phyloP scores from a whole-genome alignment of 2,329 filamentous ascomycete genomes.

The Aquanectria penicillioides region DNA sequence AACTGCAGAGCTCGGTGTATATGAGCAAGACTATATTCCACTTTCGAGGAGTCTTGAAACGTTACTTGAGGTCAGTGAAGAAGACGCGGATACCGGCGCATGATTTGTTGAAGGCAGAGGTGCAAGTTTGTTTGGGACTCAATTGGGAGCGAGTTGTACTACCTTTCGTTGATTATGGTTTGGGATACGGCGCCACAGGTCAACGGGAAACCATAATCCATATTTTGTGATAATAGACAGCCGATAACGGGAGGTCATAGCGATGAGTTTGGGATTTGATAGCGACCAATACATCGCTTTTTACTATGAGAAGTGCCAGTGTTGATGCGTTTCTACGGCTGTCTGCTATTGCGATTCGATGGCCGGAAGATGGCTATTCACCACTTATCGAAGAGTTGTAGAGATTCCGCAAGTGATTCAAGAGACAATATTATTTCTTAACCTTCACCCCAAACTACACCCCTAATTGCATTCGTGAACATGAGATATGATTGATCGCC shows the following conservation, averaged over 20 bases:
- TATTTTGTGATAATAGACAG: conserved; percentile 27
- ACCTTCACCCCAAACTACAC: too few relatives aligned
- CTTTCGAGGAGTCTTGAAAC: not conserved
- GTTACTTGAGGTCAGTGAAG: not conserved
- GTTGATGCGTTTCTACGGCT: too few relatives aligned
- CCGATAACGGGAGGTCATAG: conserved; percentile 9
- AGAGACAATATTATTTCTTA: too few relatives aligned
- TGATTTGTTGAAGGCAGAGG: not conserved
- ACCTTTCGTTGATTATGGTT: conserved; percentile 6
- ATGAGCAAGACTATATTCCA: not conserved
- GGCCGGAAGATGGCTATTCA: too few relatives aligned
- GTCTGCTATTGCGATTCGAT: too few relatives aligned
- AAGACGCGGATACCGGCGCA: not conserved
- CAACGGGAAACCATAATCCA: conserved; percentile 9
- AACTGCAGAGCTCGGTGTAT: not conserved
- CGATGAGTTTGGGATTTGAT: conserved; percentile 4
- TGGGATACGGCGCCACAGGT: conserved; percentile 20
- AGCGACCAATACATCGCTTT: too few relatives aligned
- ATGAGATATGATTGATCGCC: too few relatives aligned
- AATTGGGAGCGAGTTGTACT: not conserved
- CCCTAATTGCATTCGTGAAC: too few relatives aligned
- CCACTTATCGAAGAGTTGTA: too few relatives aligned
- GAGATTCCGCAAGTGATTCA: too few relatives aligned
- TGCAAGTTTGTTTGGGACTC: not conserved
- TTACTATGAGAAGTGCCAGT: too few relatives aligned